Conservation (phyloP, 2,329 filamentous ascomycete genomes). For the Cylindrodendrum hubeiense region DNA sequence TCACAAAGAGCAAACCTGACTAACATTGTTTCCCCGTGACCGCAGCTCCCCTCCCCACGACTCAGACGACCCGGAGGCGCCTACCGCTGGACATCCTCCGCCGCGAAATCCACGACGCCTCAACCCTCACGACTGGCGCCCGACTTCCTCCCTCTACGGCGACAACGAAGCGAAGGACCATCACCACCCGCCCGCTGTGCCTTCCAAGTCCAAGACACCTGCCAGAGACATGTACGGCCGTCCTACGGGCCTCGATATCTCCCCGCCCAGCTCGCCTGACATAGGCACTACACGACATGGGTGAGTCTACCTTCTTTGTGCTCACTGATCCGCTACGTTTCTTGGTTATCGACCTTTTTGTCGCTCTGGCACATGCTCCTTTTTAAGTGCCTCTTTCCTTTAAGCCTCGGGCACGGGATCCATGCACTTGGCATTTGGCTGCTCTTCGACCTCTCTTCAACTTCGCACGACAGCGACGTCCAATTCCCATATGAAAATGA, state of each 20-base stretch:
- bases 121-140: constrained; percentile 53
- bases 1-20: constrained; percentile 24
- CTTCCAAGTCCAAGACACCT: constrained; percentile 54
- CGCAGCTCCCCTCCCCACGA: constrained; percentile 41
- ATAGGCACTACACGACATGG: constrained; percentile 49
- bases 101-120: constrained; percentile 52
- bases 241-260: constrained; percentile 62
- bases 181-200: constrained; percentile 18
- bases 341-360: constrained; percentile 29
- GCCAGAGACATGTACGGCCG: constrained; percentile 44
- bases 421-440: background rate
- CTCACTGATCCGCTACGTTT: constrained; percentile 13
- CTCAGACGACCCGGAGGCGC: constrained; percentile 36
- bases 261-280: constrained; percentile 70
- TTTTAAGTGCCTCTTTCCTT: background rate
- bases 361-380: background rate
- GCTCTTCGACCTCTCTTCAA: background rate
- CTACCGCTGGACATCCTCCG: constrained; percentile 50
- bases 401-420: background rate
- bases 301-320: constrained; percentile 53
- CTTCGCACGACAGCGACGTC: background rate
- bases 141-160: constrained; percentile 68
- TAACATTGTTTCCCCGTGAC: constrained; percentile 31
- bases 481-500: constrained; percentile 23
- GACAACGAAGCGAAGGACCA: constrained; percentile 30